phyloP scores from a whole-genome alignment of 2,329 filamentous ascomycete genomes.

The Aspergillus hortae region DNA sequence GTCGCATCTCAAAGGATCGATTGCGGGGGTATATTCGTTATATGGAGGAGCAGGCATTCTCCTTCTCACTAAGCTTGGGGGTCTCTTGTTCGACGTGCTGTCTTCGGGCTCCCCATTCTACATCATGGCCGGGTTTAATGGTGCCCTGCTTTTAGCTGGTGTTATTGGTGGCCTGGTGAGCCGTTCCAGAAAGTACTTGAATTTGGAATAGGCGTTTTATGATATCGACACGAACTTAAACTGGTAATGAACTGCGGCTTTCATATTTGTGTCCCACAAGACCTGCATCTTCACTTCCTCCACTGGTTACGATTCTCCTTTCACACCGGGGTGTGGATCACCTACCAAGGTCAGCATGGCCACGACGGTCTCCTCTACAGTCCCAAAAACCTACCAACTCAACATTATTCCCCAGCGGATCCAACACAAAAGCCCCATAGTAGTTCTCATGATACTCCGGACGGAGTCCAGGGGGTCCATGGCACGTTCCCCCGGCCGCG shows the following conservation, averaged over 20 bases:
- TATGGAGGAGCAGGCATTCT: conserved; percentile 88
- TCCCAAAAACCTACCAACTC: conserved; percentile 33
- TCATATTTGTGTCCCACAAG: neutral
- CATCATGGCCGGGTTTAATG: conserved; percentile 90
- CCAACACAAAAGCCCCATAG: conserved; percentile 51
- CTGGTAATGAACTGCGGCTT: neutral
- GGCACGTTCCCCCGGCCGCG: conserved; percentile 45
- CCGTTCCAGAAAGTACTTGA: conserved; percentile 6
- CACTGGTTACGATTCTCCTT: neutral
- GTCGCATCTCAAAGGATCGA: conserved; percentile 78
- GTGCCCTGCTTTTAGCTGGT: conserved; percentile 53
- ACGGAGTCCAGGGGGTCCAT: conserved; percentile 48
- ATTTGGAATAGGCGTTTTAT: neutral
- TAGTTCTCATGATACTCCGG: conserved; percentile 46
- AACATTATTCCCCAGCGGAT: conserved; percentile 53
- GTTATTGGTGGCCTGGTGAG: conserved; percentile 24
- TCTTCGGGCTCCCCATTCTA: conserved; percentile 82
- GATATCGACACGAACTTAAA: neutral
- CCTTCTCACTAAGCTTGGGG: conserved; percentile 85
- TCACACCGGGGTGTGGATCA: neutral
- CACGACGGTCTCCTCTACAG: neutral
- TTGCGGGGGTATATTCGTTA: conserved; percentile 90
- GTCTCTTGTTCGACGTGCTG: conserved; percentile 74
- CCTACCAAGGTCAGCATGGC: neutral
- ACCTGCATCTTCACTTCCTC: neutral